Base-by-base conservation (phyloP, 768 basidiomycete genomes). In the Suillus alpinus region DNA sequence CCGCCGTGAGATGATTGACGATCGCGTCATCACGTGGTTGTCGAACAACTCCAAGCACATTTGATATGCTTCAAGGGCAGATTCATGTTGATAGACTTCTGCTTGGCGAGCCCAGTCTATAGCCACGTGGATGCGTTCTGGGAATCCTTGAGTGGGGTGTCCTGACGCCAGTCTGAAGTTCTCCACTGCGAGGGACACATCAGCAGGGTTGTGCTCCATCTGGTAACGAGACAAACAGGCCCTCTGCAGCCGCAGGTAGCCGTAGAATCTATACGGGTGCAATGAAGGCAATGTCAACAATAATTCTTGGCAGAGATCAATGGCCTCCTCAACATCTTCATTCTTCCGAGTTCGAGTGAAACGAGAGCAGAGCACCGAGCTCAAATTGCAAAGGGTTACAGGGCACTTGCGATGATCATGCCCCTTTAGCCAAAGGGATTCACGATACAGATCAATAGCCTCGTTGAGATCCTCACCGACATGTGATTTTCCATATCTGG, bases 211-310 rank as follows among this genome's bases (percentile, higher is more conserved):
- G 12, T 59, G 58, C 37, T 58, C 50, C 7, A 68, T 6, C 44
- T 65, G 71, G 63, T 66, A 71, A 31, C 71, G 71, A 51, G 66
- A 69, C 16, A 71, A 51, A 49, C 69, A 52, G 18, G 71, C 68
- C 0, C 4, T 6, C 7, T 41, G 1, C 18, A 41, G 40, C 40
- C 18, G 1, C 8, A 2, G 8, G 7, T 41, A 41, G 40, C 18
- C 8, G 18, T 9, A 36, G 1, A 2, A 36, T 36, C 43, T 44
- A 2, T 13, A 2, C 13, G 20, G 43, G 20, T 44, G 43, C 1
- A 44, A 20, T 23, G 43, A 44, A 44, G 10, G 20, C 10, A 23
- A 6, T 13, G 20, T 20, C 18, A 43, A 12, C 2, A 65, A 29
- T 31, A 63, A 43, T 36, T 66, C 46, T 34, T 3, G 16, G 46